Evolutionary conservation across 371 early-diverging fungal species (phyloP), one percentile per base, ranked within the genome.

Genomic region (Mucor sp.): DNA sequence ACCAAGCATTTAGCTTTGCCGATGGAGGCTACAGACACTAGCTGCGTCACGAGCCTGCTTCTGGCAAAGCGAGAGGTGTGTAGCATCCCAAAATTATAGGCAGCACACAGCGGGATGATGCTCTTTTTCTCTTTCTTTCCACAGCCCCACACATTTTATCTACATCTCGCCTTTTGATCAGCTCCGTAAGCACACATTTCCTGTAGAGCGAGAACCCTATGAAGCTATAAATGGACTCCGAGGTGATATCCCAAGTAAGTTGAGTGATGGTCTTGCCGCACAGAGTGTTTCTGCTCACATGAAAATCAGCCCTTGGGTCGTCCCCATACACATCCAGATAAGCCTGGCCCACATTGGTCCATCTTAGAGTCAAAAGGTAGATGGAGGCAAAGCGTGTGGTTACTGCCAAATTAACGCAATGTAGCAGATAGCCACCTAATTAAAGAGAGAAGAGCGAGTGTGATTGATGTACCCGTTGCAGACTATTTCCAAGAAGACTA

Each of bases 221-320:
- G 79, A 74, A 76, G 66, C 74, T 70, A 57, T 79, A 76, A 74
- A 79, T 79, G 80, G 73, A 68, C 69, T 70, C 69, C 69, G 70
- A 79, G 62, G 70, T 72, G 70, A 73, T 65, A 63, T 66, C 70
- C 66, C 74, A 68, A 58, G 74, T 79, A 58, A 56, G 23, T 32
- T 17, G 44, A 6, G 60, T 9, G 27, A 11, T 21, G n/a, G 23
- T 35, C 12, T 35, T 35, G 23, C 8, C 1, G 56, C 57, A 3
- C 43, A n/a, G 8, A 43, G 27, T 12, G 11, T 28, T 11, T 19
- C 14, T 15, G 30, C 60, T 60, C 27, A 17, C 25, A 28, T 32
- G 17, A 19, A 12, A 32, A 58, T 4, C 44, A 70, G 70, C 14
- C 66, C 62, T 70, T 65, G 65, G 66, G 58, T 62, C 65, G 56